A percentile compares a stretch with the other conserved stretches of the same genome.
Evolutionary conservation across 495 filamentous ascomycete species (phyloP).

Genomic region (Acidomyces sp.): DNA sequence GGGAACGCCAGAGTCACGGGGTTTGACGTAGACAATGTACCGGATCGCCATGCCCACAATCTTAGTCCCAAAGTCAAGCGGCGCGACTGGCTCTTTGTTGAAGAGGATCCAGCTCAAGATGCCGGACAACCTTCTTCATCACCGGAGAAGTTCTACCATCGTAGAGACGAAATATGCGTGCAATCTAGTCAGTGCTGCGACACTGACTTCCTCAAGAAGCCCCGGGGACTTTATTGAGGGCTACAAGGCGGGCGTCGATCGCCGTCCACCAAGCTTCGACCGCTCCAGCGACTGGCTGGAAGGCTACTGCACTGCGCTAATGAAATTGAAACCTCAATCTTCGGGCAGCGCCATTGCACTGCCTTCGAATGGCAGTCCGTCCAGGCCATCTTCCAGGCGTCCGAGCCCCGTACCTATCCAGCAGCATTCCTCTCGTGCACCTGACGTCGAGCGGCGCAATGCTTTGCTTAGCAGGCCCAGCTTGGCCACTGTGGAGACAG

Average conservation of each 20-base stretch:
- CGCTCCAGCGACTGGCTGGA: slow-evolving; percentile 18
- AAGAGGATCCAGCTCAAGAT: slow-evolving; percentile 3
- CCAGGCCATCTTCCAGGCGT: slow-evolving; percentile 5
- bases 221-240: slow-evolving; percentile 21
- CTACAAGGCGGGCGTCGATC: slow-evolving; percentile 23
- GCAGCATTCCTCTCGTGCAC: not conserved
- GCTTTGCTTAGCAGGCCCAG: not conserved
- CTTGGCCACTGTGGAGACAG: not conserved
- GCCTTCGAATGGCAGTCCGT: slow-evolving; percentile 7
- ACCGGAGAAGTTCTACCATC: slow-evolving; percentile 4
- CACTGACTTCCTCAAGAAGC: slow-evolving; percentile 10
- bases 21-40: slow-evolving; percentile 6
- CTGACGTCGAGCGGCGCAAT: slow-evolving; percentile 2
- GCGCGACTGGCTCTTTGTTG: slow-evolving; percentile 6
- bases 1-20: not conserved
- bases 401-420: not conserved
- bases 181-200: slow-evolving; percentile 1
- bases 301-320: slow-evolving; percentile 23
- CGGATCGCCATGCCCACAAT: slow-evolving; percentile 17
- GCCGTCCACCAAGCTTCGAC: slow-evolving; percentile 18
- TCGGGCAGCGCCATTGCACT: not conserved
- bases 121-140: slow-evolving; percentile 1
- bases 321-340: slow-evolving; percentile 6
- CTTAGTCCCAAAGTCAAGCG: slow-evolving; percentile 19
- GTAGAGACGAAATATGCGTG: slow-evolving; percentile 2